phyloP scores from a whole-genome alignment of 169 alveolate species.

The Eimeria falciformis region DNA sequence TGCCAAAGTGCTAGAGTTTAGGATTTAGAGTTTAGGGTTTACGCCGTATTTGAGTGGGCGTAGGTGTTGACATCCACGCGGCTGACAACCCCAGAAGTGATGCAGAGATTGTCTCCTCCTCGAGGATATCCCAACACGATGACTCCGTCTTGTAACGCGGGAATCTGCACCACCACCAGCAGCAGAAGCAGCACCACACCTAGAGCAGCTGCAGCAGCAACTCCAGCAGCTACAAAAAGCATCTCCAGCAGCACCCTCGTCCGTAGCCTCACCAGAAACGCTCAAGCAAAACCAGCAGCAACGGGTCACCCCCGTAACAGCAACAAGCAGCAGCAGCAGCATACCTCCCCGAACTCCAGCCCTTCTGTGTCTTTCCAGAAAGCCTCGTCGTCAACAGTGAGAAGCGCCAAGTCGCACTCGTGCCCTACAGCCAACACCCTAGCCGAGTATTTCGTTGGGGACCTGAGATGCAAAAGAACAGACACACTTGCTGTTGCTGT shows the following conservation, averaged over 20 bases:
- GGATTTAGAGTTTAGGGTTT: background rate
- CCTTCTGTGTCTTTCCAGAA: slow-evolving; percentile 86
- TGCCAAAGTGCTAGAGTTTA: background rate
- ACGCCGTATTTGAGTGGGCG: slow-evolving; percentile 81
- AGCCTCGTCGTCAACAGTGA: slow-evolving; percentile 85
- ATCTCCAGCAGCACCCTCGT: slow-evolving; percentile 3
- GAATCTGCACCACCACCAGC: too few species aligned
- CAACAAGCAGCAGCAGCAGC: slow-evolving; percentile 32
- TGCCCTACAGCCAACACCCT: slow-evolving; percentile 86
- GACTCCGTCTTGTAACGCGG: slow-evolving; percentile 87
- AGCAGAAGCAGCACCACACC: slow-evolving; percentile 19
- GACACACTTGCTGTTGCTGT: background rate
- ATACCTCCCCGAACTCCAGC: slow-evolving; percentile 84
- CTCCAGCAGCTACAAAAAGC: background rate
- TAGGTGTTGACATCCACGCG: slow-evolving; percentile 89
- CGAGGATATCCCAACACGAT: slow-evolving; percentile 91
- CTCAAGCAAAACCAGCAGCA: background rate
- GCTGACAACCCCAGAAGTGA: slow-evolving; percentile 92
- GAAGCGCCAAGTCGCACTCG: slow-evolving; percentile 89
- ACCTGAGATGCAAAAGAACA: slow-evolving; percentile 25
- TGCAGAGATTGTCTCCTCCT: slow-evolving; percentile 92
- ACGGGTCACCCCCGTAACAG: background rate
- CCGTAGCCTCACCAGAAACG: background rate
- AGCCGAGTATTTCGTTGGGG: slow-evolving; percentile 83
- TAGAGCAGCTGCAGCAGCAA: slow-evolving; percentile 9